phyloP scores from a whole-genome alignment of 2,329 filamentous ascomycete species.

The Trichophyton simii region DNA sequence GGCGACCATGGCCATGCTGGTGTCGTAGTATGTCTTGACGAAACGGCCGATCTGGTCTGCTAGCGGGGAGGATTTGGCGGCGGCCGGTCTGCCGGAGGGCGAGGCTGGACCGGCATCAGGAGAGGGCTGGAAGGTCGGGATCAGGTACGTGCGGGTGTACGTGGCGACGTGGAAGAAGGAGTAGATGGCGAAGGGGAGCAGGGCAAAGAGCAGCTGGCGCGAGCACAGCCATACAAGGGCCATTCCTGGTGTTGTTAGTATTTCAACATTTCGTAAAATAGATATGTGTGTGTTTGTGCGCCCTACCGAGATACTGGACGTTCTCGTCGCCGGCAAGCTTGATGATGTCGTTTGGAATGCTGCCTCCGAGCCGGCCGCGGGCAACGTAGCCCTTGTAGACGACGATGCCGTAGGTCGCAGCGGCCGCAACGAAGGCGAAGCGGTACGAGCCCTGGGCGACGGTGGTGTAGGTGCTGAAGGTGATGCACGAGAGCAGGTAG shows the following conservation, averaged over 20 bases:
- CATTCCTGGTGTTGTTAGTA: conserved; percentile 50
- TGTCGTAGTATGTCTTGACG: conserved; percentile 96
- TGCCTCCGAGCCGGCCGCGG: conserved; percentile 60
- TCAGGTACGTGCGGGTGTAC: conserved; percentile 84
- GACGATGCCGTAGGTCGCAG: conserved; percentile 90
- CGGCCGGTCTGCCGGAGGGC: conserved; percentile 39
- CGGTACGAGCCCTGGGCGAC: conserved; percentile 79
- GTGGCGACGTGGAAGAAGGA: conserved; percentile 97
- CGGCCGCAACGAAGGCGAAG: conserved; percentile 76
- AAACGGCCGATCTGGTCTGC: conserved; percentile 80
- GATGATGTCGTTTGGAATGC: conserved; percentile 49
- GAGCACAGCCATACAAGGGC: conserved; percentile 89
- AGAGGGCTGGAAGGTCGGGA: conserved; percentile 70
- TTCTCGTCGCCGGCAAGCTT: conserved; percentile 79
- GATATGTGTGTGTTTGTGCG: not conserved
- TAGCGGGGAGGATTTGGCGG: conserved; percentile 43
- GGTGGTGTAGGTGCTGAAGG: conserved; percentile 71
- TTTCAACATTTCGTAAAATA: not conserved
- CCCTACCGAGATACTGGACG: conserved; percentile 87
- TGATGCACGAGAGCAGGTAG: conserved; percentile 74
- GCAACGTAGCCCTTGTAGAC: conserved; percentile 96
- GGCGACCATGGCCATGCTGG: conserved; percentile 87
- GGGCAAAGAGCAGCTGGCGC: conserved; percentile 75
- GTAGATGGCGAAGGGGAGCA: conserved; percentile 92
- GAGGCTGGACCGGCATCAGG: conserved; percentile 45